A percentile compares a stretch with the other conserved stretches of the same genome.
phyloP scores from a whole-genome alignment of 2,329 filamentous ascomycete genomes.

The Colletotrichum sojae region DNA sequence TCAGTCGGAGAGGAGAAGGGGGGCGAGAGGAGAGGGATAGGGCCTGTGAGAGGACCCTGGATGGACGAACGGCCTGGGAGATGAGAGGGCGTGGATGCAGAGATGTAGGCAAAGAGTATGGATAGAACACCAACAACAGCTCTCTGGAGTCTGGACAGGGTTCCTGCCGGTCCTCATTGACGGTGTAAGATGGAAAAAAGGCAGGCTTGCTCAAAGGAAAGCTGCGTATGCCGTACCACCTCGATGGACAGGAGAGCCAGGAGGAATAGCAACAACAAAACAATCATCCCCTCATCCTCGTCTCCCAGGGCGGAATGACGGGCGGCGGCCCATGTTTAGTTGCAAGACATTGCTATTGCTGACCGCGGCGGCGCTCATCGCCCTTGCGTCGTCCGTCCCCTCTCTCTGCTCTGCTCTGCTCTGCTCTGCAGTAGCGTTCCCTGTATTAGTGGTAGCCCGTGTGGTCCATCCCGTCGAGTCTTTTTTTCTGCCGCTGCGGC shows the following conservation, averaged over 20 bases:
- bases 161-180: too few relatives aligned
- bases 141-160: too few relatives aligned
- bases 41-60: neutral
- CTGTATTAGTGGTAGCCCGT: too few relatives aligned
- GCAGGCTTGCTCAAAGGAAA: conserved; percentile 13
- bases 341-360: conserved; percentile 19
- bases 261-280: conserved; percentile 6
- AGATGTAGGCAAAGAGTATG: neutral
- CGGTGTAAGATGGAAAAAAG: conserved; percentile 4
- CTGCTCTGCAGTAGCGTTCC: conserved; percentile 1
- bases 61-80: neutral
- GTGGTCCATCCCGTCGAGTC: conserved; percentile 13
- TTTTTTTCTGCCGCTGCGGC: conserved; percentile 13
- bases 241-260: neutral
- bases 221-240: conserved; percentile 38
- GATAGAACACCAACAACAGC: too few relatives aligned
- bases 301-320: conserved; percentile 16
- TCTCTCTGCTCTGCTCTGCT: neutral
- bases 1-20: conserved; percentile 11
- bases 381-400: conserved; percentile 32
- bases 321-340: conserved; percentile 1
- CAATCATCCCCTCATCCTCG: neutral
- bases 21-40: neutral
- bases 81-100: neutral
- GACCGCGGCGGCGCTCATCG: conserved; percentile 3